A percentile compares a stretch with the other conserved stretches of the same genome.
These are phyloP conservation scores for Sclerotinia subarctica DNA, from an alignment of 2,329 filamentous ascomycete genomes.

Conservation along the genomic window DNA sequence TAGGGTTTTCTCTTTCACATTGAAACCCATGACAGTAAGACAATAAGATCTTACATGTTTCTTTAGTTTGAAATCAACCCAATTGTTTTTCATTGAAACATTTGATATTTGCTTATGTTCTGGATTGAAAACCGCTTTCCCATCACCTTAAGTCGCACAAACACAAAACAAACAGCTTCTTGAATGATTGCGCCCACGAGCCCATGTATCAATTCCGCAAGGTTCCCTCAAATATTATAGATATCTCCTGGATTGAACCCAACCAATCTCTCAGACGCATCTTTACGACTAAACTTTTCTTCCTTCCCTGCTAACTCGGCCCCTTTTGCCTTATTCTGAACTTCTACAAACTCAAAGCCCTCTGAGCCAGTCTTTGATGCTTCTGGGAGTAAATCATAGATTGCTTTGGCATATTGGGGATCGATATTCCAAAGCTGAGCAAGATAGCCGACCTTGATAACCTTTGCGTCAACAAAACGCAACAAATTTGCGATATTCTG, in stretches of 20 bases:
- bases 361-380: slow-evolving; percentile 1
- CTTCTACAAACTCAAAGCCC: slow-evolving; percentile 21
- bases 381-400: slow-evolving; percentile 19
- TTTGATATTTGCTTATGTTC: too few relatives aligned
- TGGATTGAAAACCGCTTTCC: too few relatives aligned
- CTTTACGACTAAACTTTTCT: slow-evolving; percentile 75
- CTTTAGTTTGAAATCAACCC: too few relatives aligned
- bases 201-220: too few relatives aligned
- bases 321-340: slow-evolving; percentile 19
- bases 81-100: too few relatives aligned
- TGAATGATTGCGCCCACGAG: too few relatives aligned
- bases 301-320: slow-evolving; percentile 59
- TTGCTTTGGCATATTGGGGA: slow-evolving; percentile 2
- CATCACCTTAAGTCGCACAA: too few relatives aligned
- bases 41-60: too few relatives aligned
- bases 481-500: slow-evolving; percentile 11
- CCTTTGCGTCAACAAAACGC: not conserved
- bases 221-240: not conserved
- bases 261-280: slow-evolving; percentile 38
- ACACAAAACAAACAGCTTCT: too few relatives aligned
- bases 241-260: slow-evolving; percentile 10
- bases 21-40: too few relatives aligned
- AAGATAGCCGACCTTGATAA: slow-evolving; percentile 34
- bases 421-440: slow-evolving; percentile 52
- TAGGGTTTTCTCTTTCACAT: not conserved